Evolutionary conservation across 352 stramenopile genomes (phyloP), one percentile per base, ranked within the genome.

Genomic region (Blastocystis hominis): DNA sequence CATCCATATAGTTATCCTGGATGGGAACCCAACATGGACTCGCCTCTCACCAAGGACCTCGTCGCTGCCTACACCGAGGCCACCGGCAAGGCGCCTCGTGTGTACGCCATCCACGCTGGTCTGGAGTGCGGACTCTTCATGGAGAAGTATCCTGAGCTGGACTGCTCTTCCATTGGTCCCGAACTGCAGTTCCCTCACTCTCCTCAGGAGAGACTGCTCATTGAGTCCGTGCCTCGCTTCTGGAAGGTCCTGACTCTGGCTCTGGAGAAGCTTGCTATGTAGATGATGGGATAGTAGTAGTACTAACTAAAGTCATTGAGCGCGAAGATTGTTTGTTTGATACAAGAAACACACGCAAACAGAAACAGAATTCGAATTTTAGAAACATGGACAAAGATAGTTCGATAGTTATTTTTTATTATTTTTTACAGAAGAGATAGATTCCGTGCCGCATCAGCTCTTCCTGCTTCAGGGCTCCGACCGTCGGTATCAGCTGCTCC

Each of bases 61-160:
- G 77, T 88, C 40, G 44, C 44, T 66, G 84, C 88, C 53, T 90
- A 90, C 17, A 79, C 66, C 34, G 78, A 90, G 66, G 76, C 89
- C 1, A 76, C 53, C 17, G 61, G 72, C 53, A 64, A 66, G 56
- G 86, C 86, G 2, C 89, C 90, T 56, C 86, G 88, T 61, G 88
- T 91, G 47, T 84, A 87, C 50, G 89, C 90, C 53, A 89, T 91
- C 53, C 90, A 91, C 59, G 90, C 90, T 40, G 90, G 90, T 54
- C 87, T 91, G 3, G 90, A 91, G 78, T 91, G 90, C 75, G 89
- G 89, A 61, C 50, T 91, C 15, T 86, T 91, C 75, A 90, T 89
- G 54, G 88, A 89, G 42, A 91, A 90, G 75, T 75, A 88, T 17
- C 64, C 75, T 2, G 61, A 89, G 36, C 77, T 91, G 75, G 90